Percentiles rank a stretch among this genome's conserved stretches.
Conservation (phyloP, 768 basidiomycete genomes). For the Tephrocybe sp. region DNA sequence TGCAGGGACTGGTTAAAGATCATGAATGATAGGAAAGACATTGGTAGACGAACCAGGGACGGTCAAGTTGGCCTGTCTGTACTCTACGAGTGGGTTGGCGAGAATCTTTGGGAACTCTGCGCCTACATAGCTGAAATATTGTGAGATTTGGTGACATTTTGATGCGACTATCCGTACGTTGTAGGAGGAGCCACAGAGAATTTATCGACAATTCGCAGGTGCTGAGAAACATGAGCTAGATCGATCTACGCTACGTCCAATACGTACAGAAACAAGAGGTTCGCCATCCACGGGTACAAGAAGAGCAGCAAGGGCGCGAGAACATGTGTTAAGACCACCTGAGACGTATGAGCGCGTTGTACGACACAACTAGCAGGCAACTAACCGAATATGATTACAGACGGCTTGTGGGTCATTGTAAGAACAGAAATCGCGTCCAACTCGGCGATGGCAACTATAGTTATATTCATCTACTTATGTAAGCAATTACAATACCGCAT, state of each 20-base stretch:
- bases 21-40: constrained; percentile 8
- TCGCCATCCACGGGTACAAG: constrained; percentile 71
- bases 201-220: constrained; percentile 73
- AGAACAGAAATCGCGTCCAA: constrained; percentile 8
- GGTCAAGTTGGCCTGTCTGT: constrained; percentile 80
- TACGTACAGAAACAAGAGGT: constrained; percentile 68
- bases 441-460: constrained; percentile 14
- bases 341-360: constrained; percentile 4
- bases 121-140: constrained; percentile 65
- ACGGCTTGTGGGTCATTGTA: constrained; percentile 46
- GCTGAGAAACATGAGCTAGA: constrained; percentile 36
- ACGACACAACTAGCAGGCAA: constrained; percentile 10
- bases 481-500: constrained; percentile 12
- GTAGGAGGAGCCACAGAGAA: constrained; percentile 74
- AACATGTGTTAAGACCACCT: constrained; percentile 84
- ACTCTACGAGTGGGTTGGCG: constrained; percentile 71
- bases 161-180: constrained; percentile 50
- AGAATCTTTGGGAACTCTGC: constrained; percentile 71
- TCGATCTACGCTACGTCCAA: constrained; percentile 10
- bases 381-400: constrained; percentile 77
- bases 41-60: constrained; percentile 52
- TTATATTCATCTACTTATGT: constrained; percentile 19
- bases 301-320: constrained; percentile 65
- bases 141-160: constrained; percentile 2
- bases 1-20: constrained; percentile 30